Conservation (phyloP, 768 basidiomycete species). For the Rhodosporidiobolus odoratus region DNA sequence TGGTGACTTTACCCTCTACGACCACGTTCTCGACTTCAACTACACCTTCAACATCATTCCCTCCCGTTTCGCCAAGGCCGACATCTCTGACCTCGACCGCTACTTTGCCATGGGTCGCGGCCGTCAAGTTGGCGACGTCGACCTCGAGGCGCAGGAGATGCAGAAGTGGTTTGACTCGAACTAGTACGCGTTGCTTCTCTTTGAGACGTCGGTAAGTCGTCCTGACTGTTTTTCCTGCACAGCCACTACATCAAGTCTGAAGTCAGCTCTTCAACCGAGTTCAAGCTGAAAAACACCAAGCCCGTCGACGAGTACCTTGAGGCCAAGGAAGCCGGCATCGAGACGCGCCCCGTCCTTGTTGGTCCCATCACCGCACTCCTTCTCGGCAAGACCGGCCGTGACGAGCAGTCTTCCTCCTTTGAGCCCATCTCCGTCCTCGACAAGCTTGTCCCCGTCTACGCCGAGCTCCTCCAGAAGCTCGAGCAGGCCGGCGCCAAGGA, state of each 20-base stretch:
- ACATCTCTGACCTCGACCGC: conserved; percentile 81
- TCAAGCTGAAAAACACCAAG: conserved; percentile 91
- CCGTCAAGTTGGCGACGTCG: conserved; percentile 86
- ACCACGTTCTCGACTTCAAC: conserved; percentile 96
- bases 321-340: conserved; percentile 80
- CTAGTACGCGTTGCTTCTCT: conserved; percentile 20
- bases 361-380: conserved; percentile 93
- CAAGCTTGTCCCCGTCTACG: conserved; percentile 86
- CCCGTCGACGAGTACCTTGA: conserved; percentile 88
- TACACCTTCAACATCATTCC: conserved; percentile 94
- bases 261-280: conserved; percentile 47
- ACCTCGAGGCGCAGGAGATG: conserved; percentile 79
- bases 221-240: conserved; percentile 52
- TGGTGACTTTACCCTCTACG: conserved; percentile 97
- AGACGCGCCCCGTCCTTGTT: conserved; percentile 89
- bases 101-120: conserved; percentile 99
- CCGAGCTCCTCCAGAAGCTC: conserved; percentile 78
- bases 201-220: conserved; percentile 51
- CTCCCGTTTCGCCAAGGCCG: conserved; percentile 80
- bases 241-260: conserved; percentile 93
- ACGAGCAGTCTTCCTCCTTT: conserved; percentile 56
- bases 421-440: conserved; percentile 83
- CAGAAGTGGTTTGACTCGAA: conserved; percentile 81
- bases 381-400: conserved; percentile 85
- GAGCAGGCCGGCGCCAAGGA: conserved; percentile 88